phyloP scores from a whole-genome alignment of 2,329 filamentous ascomycete genomes.

The Coleophoma cylindrospora region DNA sequence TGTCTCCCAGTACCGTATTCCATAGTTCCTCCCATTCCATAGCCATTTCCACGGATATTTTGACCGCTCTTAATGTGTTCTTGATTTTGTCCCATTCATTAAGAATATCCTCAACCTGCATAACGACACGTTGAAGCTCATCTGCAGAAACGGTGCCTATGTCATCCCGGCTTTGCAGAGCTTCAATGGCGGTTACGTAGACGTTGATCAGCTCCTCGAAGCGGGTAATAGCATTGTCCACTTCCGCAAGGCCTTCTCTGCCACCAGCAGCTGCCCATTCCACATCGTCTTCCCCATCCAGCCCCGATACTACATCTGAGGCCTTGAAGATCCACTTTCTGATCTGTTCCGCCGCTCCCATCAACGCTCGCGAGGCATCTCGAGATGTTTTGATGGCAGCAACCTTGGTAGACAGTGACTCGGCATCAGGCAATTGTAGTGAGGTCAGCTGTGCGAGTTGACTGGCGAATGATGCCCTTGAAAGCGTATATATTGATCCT shows the following conservation, averaged over 20 bases:
- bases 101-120: conserved; percentile 85
- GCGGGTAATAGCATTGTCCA: conserved; percentile 68
- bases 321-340: conserved; percentile 91
- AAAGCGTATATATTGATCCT: conserved; percentile 90
- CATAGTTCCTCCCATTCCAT: conserved; percentile 99
- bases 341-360: conserved; percentile 88
- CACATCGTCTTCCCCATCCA: conserved; percentile 94
- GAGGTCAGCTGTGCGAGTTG: conserved; percentile 91
- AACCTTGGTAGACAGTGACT: conserved; percentile 77
- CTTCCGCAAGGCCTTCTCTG: conserved; percentile 70
- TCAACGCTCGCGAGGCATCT: conserved; percentile 76
- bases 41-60: conserved; percentile 88
- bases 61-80: conserved; percentile 69
- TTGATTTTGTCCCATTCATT: conserved; percentile 82
- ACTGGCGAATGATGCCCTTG: conserved; percentile 84
- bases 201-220: conserved; percentile 90
- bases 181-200: conserved; percentile 91
- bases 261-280: conserved; percentile 94
- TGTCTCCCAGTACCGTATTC: conserved; percentile 89
- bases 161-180: conserved; percentile 75
- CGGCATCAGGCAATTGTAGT: conserved; percentile 81
- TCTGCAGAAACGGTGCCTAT: conserved; percentile 65
- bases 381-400: conserved; percentile 79
- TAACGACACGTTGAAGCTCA: conserved; percentile 70
- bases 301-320: conserved; percentile 77